Evolutionary conservation across 164 flowering plant genomes (phyloP).

Genomic region (Brasenia schreberi): DNA sequence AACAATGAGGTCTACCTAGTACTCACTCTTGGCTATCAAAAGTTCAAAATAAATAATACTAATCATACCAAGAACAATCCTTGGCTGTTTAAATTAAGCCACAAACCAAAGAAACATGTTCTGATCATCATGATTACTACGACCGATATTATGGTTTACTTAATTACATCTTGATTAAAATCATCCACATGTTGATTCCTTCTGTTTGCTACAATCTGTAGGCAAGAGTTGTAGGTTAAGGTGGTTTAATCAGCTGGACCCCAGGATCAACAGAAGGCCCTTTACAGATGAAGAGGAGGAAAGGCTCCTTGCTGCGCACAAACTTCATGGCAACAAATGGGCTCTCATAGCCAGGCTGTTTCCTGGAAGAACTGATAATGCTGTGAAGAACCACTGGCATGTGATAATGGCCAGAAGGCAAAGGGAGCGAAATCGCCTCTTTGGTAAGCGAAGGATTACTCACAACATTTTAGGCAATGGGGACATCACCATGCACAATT

Average conservation of each 20-base stretch:
- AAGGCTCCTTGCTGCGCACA: constrained; percentile 57
- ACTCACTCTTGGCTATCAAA: neutral
- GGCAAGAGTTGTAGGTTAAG: constrained; percentile 90
- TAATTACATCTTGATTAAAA: neutral
- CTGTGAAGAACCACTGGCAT: constrained; percentile 92
- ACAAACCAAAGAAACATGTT: neutral
- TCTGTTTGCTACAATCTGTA: constrained; percentile 4
- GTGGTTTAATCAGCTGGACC: constrained; percentile 91
- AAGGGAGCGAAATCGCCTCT: constrained; percentile 22
- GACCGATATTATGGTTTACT: neutral
- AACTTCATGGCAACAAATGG: constrained; percentile 79
- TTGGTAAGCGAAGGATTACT: too few species aligned
- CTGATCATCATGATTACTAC: too few species aligned
- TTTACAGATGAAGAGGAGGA: constrained; percentile 77
- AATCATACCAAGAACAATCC: too few species aligned
- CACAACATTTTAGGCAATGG: too few species aligned
- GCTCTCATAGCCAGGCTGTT: constrained; percentile 66
- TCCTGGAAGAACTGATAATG: constrained; percentile 82
- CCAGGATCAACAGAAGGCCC: constrained; percentile 72
- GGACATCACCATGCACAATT: too few species aligned
- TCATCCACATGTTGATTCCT: neutral
- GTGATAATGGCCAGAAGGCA: constrained; percentile 79
- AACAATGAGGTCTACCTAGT: neutral
- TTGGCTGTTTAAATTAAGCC: too few species aligned
- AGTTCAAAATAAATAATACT: neutral